Evolutionary conservation across 192 early-diverging fungal genomes (phyloP), one percentile per base, ranked within the genome.

Genomic region (Geranomyces variabilis): DNA sequence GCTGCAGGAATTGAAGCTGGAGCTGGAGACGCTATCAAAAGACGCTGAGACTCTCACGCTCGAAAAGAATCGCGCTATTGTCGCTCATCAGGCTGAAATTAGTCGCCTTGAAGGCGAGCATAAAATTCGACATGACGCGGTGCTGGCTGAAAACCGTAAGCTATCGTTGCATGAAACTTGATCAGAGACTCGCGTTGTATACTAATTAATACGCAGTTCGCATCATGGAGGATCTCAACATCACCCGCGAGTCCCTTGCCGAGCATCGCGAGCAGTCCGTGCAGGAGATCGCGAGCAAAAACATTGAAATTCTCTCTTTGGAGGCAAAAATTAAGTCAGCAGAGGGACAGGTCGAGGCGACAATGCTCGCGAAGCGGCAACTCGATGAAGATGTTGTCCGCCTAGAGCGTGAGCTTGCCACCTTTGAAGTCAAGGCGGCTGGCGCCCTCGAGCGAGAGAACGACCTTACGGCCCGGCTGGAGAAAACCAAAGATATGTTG

Each of bases 271-370:
- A 41, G 36, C 36, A 41, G 36, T 41, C 36, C 36, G 36, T 10
- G 36, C 36, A 41, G 10, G 66, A 24, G 24, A 14, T 41, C 19
- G 49, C 47, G 9, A 57, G 53, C 34, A 34, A 21, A 19, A 68
- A 56, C 19, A 34, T 41, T 12, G 46, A 65, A 34, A 30, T 63
- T 31, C 13, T 13, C 17, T 14, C 47, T 15, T 62, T 72, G 8
- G 30, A 65, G 34, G 70, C 47, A 29, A 12, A 65, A 28, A 51
- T 72, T 26, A 51, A 59, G 19, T 24, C 48, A 34, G 19, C 49
- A 0, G 70, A 72, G 34, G 8, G 28, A 19, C 44, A 49, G 15
- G 24, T 17, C 19, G n/a, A 43, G 9, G 36, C 22, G 19, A 53
- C 51, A n/a, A 53, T 53, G 24, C 15, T 15, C 31, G 21, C 41